Evolutionary conservation across 495 filamentous ascomycete genomes (phyloP).

Genomic region (Daldinia bambusicola): DNA sequence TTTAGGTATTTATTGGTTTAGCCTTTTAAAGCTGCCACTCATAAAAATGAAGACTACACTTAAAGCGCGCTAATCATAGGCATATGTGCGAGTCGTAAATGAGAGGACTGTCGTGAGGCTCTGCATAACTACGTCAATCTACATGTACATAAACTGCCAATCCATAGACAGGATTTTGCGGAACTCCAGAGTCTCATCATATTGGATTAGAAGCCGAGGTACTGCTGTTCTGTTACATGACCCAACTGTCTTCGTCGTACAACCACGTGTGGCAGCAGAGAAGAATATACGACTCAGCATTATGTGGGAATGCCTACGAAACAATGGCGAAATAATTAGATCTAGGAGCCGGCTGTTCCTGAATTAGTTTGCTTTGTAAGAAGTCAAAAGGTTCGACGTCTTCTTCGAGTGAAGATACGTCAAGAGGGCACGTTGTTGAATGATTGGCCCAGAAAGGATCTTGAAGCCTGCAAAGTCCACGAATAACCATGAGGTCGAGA

Average conservation of each 20-base stretch:
- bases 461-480: constrained; percentile 23
- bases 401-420: constrained; percentile 31
- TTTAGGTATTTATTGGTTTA: too few species aligned
- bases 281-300: not conserved
- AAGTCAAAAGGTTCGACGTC: constrained; percentile 5
- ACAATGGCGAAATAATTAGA: constrained; percentile 6
- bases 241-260: constrained; percentile 14
- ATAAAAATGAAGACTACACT: not conserved
- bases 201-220: constrained; percentile 19
- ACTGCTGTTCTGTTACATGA: constrained; percentile 12
- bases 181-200: constrained; percentile 9
- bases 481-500: constrained; percentile 34
- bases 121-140: constrained; percentile 20
- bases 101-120: constrained; percentile 17
- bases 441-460: constrained; percentile 46
- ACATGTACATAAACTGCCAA: not conserved
- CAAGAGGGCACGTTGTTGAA: constrained; percentile 43
- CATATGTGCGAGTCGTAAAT: not conserved
- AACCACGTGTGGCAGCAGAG: constrained; percentile 26
- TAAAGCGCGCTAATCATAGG: not conserved
- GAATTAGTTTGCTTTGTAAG: constrained; percentile 7
- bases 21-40: too few species aligned
- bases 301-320: not conserved
- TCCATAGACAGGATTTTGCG: constrained; percentile 2
- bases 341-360: constrained; percentile 5